A percentile compares a stretch with the other conserved stretches of the same genome.
phyloP scores from a whole-genome alignment of 371 early-diverging fungal species.

The Mucor saturninus region DNA sequence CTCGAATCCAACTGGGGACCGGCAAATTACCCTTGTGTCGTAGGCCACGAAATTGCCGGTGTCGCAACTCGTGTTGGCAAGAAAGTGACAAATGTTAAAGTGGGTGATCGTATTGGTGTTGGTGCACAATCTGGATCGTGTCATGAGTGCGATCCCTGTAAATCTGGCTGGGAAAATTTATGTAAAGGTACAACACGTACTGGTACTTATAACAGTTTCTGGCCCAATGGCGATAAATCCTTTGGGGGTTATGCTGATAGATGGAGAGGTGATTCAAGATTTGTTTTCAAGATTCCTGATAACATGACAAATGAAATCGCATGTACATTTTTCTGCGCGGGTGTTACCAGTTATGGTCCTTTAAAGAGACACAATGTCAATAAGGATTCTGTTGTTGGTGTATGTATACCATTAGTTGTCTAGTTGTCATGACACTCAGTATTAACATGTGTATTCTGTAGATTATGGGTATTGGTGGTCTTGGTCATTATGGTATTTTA shows the following conservation, averaged over 20 bases:
- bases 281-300: slow-evolving; percentile 64
- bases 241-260: slow-evolving; percentile 69
- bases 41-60: slow-evolving; percentile 65
- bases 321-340: slow-evolving; percentile 53
- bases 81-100: slow-evolving; percentile 52
- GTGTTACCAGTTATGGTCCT: slow-evolving; percentile 71
- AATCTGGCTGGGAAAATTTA: slow-evolving; percentile 31
- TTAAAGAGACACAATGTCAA: slow-evolving; percentile 55
- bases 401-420: slow-evolving; percentile 12
- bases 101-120: slow-evolving; percentile 77
- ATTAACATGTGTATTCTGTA: neutral
- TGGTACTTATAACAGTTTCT: slow-evolving; percentile 62
- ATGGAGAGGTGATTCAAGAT: slow-evolving; percentile 54
- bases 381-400: slow-evolving; percentile 60
- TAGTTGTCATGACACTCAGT: neutral
- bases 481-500: slow-evolving; percentile 71
- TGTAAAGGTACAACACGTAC: slow-evolving; percentile 50
- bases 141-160: slow-evolving; percentile 35
- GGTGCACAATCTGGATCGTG: slow-evolving; percentile 67
- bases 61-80: slow-evolving; percentile 57
- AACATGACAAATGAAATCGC: slow-evolving; percentile 53
- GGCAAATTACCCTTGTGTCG: slow-evolving; percentile 55
- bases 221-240: slow-evolving; percentile 54
- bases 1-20: slow-evolving; percentile 37
- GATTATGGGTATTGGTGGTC: slow-evolving; percentile 57